Percentiles rank a stretch among this genome's conserved stretches.
phyloP scores from a whole-genome alignment of 2,329 filamentous ascomycete genomes.

The Penicillium sp. region DNA sequence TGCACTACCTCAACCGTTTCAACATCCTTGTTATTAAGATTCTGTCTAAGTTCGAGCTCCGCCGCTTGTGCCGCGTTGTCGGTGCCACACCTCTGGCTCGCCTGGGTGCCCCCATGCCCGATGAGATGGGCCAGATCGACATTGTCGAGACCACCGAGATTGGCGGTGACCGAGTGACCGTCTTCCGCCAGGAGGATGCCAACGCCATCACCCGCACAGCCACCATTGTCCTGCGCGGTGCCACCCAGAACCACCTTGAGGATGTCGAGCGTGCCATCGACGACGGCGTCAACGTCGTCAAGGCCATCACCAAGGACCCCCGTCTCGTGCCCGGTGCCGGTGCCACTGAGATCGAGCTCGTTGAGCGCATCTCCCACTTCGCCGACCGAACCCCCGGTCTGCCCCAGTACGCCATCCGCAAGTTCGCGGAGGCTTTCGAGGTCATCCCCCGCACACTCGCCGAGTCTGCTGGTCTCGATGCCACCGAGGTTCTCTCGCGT shows the following conservation, averaged over 20 bases:
- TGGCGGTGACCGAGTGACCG: conserved; percentile 94
- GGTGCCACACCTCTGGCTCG: conserved; percentile 94
- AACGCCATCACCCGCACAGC: conserved; percentile 87
- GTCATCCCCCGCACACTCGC: conserved; percentile 91
- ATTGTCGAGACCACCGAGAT: conserved; percentile 97
- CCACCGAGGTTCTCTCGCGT: conserved; percentile 90
- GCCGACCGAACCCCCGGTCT: conserved; percentile 91
- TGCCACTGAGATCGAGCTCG: conserved; percentile 88
- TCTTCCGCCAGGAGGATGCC: conserved; percentile 83
- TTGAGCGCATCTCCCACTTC: conserved; percentile 84
- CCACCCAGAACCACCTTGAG: conserved; percentile 96
- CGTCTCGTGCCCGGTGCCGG: conserved; percentile 90
- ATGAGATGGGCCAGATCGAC: conserved; percentile 95
- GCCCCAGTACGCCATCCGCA: conserved; percentile 94
- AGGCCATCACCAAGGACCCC: conserved; percentile 92
- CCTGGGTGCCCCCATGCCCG: conserved; percentile 97
- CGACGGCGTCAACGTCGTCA: conserved; percentile 97
- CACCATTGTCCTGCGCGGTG: conserved; percentile 88
- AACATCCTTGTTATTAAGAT: conserved; percentile 96
- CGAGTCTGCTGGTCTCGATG: conserved; percentile 91
- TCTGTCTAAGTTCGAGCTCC: conserved; percentile 95
- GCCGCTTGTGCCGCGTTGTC: conserved; percentile 90
- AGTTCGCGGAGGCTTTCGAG: conserved; percentile 96
- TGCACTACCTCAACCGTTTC: conserved; percentile 97
- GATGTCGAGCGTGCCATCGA: conserved; percentile 96